Evolutionary conservation across 768 basidiomycete species (phyloP).

Genomic region (Russula olivacea): DNA sequence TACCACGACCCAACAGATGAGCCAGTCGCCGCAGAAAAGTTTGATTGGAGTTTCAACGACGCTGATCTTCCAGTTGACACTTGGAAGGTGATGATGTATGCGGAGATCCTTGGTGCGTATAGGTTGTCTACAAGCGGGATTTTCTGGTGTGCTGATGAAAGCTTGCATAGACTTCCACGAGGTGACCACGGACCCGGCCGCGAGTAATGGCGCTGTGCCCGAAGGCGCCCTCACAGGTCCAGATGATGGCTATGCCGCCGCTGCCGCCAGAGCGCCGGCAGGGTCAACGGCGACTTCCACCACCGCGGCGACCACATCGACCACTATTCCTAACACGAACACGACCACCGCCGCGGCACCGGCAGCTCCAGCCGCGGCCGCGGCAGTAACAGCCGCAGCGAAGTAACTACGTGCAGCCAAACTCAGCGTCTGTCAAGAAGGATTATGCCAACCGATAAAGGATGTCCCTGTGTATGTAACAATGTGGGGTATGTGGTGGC

Average conservation of each 20-base stretch:
- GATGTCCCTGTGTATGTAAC: slow-evolving; percentile 9
- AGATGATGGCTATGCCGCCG: slow-evolving; percentile 33
- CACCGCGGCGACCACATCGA: background rate
- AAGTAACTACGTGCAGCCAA: background rate
- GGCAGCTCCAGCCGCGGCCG: background rate
- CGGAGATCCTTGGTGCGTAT: slow-evolving; percentile 84
- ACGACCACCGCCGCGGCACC: background rate
- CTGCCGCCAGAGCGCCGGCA: background rate
- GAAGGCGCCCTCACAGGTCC: slow-evolving; percentile 69
- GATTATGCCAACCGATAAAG: background rate
- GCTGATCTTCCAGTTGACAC: slow-evolving; percentile 97
- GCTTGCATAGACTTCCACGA: slow-evolving; percentile 66
- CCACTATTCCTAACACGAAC: background rate
- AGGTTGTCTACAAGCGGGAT: background rate
- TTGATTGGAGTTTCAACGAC: slow-evolving; percentile 99
- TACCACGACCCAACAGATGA: slow-evolving; percentile 99
- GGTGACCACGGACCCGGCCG: slow-evolving; percentile 48
- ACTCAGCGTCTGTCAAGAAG: background rate
- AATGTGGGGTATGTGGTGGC: slow-evolving; percentile 5
- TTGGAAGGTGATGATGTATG: slow-evolving; percentile 99
- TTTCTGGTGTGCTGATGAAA: background rate
- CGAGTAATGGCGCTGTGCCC: slow-evolving; percentile 36
- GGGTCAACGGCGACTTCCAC: background rate
- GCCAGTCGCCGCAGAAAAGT: slow-evolving; percentile 86
- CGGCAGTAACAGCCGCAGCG: background rate